Conservation (phyloP, 2,329 filamentous ascomycete genomes). For the Pseudogymnoascus sp. region DNA sequence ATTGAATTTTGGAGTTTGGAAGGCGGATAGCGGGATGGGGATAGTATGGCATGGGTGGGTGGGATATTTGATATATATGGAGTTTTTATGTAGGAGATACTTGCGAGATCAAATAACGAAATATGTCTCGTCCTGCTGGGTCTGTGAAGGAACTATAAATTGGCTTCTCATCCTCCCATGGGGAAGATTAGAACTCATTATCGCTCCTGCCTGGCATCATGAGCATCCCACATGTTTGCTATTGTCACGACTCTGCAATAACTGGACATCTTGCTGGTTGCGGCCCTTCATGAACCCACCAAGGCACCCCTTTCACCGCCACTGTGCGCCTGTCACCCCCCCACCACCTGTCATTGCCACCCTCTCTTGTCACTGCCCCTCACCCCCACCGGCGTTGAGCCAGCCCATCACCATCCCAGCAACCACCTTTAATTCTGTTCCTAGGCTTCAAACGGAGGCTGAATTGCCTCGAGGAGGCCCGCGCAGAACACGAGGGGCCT, state of each 20-base stretch:
- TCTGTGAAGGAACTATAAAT: background rate
- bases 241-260: background rate
- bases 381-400: background rate
- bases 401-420: background rate
- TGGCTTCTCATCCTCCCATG: background rate
- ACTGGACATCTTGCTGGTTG: background rate
- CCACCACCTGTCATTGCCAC: background rate
- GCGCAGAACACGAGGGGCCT: background rate
- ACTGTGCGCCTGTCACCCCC: background rate
- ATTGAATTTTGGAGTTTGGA: background rate
- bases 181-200: no score
- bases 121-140: background rate
- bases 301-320: background rate
- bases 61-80: conserved; percentile 5
- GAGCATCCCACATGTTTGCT: background rate
- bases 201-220: background rate
- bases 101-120: background rate
- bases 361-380: background rate
- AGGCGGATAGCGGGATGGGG: background rate
- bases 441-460: background rate
- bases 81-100: background rate
- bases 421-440: no score
- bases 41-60: background rate
- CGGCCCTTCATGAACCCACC: background rate
- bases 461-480: background rate